Conservation (phyloP, 495 filamentous ascomycete species). For the Talaromyces borbonicus region DNA sequence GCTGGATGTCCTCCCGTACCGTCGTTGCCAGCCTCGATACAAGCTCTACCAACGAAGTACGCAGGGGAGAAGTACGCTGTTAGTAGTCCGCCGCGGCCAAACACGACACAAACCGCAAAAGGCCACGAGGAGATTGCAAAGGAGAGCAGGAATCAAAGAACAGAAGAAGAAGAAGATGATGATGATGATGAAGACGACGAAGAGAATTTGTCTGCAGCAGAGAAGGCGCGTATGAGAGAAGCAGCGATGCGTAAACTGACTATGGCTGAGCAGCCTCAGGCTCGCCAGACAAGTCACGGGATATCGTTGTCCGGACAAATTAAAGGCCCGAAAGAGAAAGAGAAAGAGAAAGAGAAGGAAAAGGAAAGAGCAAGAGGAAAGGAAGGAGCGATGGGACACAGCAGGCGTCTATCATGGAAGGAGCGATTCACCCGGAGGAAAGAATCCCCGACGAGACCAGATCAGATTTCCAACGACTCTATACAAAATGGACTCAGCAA, state of each 20-base stretch:
- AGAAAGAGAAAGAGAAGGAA: neutral
- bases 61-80: too few species aligned
- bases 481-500: neutral
- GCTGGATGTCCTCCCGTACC: constrained; percentile 21
- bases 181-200: too few species aligned
- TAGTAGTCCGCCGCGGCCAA: too few species aligned
- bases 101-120: neutral
- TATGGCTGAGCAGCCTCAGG: constrained; percentile 13
- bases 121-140: too few species aligned
- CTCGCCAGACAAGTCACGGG: constrained; percentile 10
- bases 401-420: constrained; percentile 8
- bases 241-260: constrained; percentile 12
- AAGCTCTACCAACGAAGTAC: neutral
- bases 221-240: constrained; percentile 5
- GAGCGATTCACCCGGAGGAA: too few species aligned
- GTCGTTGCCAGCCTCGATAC: constrained; percentile 1
- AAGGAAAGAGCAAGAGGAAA: constrained; percentile 1
- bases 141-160: too few species aligned
- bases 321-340: constrained; percentile 4
- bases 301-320: neutral
- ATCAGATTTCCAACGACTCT: neutral
- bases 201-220: constrained; percentile 12
- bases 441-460: too few species aligned
- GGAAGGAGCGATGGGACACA: neutral
- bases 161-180: too few species aligned